These are phyloP conservation scores for Entomophthora muscae DNA, from an alignment of 371 early-diverging fungal genomes.

Conservation along the genomic window DNA sequence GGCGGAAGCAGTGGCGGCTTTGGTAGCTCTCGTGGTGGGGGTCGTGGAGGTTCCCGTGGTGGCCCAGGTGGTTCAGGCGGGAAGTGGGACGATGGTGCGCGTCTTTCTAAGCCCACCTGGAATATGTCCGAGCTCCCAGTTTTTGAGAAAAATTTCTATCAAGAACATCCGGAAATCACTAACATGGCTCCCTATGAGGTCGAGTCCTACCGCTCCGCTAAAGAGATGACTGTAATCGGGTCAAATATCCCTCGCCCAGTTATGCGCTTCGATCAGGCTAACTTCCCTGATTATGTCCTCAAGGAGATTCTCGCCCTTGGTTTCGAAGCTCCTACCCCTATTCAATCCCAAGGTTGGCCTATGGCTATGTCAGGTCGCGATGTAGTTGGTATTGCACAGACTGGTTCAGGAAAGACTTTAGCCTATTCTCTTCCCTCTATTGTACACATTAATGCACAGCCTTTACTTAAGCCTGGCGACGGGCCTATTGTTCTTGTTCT, in stretches of 20 bases:
- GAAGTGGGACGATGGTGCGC: not conserved
- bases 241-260: constrained; percentile 50
- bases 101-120: constrained; percentile 34
- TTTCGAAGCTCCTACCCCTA: constrained; percentile 52
- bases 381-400: constrained; percentile 80
- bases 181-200: constrained; percentile 33
- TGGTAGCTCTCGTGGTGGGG: not conserved
- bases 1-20: not conserved
- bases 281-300: constrained; percentile 57
- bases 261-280: constrained; percentile 73
- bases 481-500: constrained; percentile 56
- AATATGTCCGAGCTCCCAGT: constrained; percentile 38
- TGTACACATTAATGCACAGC: constrained; percentile 72
- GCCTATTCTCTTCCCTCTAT: constrained; percentile 70
- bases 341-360: constrained; percentile 56
- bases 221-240: constrained; percentile 47
- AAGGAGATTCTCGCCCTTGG: constrained; percentile 35
- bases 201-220: constrained; percentile 26
- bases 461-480: constrained; percentile 21
- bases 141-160: constrained; percentile 68
- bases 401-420: constrained; percentile 63
- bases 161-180: constrained; percentile 56
- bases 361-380: constrained; percentile 60
- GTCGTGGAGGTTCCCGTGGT: not conserved
- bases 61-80: not conserved